Evolutionary conservation across 768 basidiomycete species (phyloP).

Genomic region (Cyathus striatus): DNA sequence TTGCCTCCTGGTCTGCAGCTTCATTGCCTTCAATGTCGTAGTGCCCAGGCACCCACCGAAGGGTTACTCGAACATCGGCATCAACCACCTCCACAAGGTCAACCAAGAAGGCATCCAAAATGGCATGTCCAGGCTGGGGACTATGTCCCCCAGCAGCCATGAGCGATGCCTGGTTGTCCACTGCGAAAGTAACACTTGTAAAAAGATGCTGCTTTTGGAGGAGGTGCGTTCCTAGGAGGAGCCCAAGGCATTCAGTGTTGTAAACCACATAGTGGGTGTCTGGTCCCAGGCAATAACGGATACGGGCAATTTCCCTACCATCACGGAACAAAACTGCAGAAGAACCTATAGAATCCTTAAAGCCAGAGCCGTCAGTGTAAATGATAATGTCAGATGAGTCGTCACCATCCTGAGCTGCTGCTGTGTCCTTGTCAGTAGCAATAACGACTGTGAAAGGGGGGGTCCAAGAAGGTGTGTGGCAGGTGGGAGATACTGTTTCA

Average conservation of each 20-base stretch:
- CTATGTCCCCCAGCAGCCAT: neutral
- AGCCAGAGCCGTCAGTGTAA: conserved; percentile 12
- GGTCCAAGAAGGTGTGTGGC: neutral
- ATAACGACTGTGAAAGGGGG: conserved; percentile 1
- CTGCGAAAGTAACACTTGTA: neutral
- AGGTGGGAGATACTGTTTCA: conserved; percentile 6
- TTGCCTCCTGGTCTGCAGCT: too few species aligned
- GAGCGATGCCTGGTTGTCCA: neutral
- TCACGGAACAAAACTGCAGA: conserved; percentile 5
- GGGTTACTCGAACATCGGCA: too few species aligned
- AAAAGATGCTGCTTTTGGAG: neutral
- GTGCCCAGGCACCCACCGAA: too few species aligned
- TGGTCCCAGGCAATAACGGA: conserved; percentile 4
- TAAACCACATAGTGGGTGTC: conserved; percentile 3
- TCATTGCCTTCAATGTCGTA: too few species aligned
- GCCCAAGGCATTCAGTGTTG: conserved; percentile 6
- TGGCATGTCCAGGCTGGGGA: neutral
- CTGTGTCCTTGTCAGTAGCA: conserved; percentile 6
- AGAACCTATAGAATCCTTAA: conserved; percentile 9
- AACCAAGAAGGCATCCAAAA: too few species aligned
- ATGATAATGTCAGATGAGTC: conserved; percentile 8
- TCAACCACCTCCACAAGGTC: too few species aligned
- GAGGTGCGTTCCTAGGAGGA: neutral
- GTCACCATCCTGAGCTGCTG: conserved; percentile 3
- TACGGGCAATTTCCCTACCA: neutral